Base-by-base conservation (phyloP, 1,139 yeast species). In the Debaryomyces udenii region DNA sequence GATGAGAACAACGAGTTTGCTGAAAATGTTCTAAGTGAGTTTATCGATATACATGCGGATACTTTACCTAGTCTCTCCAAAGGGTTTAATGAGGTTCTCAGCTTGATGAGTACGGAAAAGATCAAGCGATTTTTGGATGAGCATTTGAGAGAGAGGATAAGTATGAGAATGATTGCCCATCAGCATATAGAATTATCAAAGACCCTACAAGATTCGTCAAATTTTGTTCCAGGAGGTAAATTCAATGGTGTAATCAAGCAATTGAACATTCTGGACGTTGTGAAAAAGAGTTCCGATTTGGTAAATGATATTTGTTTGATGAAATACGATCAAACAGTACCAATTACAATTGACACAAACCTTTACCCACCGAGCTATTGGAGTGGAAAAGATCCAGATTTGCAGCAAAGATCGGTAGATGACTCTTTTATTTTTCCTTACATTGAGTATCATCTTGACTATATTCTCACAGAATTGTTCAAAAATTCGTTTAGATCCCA, bases 401-500 rank as follows among this genome's bases (percentile, higher is more conserved):
- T 57, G 18, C 50, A 41, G 6, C 48, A 53, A n/a, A 43, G 42
- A 28, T 35, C 43, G n/a, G 46, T 48, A 18, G 49, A 56, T 10
- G 57, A 57, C 33, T 57, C 51, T 10, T 53, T 62, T 10, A 46
- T 56, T 3, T 78, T 90, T 59, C 93, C 96, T 0, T 91, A 89
- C 59, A 84, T 91, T 36, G 91, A 93, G 26, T 84, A 83, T 39
- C 96, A 91, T 57, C 63, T 93, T 38, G 96, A 91, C 60, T 91
- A 93, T 56, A 81, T 91, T 36, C 70, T 90, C 40, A 87, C 87
- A 16, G 99, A 91, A 62, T 62, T 91, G n/a, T 71, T 91, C 53
- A 91, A 91, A 60, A 91, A 91, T 60, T 78, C 96, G 2, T 83
- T 86, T 48, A 67, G 97, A 41, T 94, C 98, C 0, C 90, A 87